Percentiles rank a stretch among this genome's conserved stretches.
These are phyloP conservation scores for Bipolaris oryzae DNA, from an alignment of 2,329 filamentous ascomycete genomes.

Conservation along the genomic window DNA sequence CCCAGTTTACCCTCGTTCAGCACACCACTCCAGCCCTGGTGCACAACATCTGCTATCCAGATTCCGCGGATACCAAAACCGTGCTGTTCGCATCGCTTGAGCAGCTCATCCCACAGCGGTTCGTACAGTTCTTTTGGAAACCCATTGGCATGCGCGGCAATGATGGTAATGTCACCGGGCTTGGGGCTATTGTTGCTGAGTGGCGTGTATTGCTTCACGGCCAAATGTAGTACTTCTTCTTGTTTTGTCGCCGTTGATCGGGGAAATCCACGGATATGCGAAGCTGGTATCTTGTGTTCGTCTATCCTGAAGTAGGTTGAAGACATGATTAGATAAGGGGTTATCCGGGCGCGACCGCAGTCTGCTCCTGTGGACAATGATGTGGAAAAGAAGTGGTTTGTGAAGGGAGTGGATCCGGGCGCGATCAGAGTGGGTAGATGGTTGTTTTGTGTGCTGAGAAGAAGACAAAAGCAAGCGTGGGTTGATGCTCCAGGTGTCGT, in stretches of 20 bases:
- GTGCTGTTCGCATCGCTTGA: conserved; percentile 61
- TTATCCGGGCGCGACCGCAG: not conserved
- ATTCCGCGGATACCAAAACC: conserved; percentile 78
- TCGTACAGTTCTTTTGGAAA: conserved; percentile 97
- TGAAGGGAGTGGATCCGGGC: not conserved
- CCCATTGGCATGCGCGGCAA: conserved; percentile 87
- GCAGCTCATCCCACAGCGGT: conserved; percentile 84
- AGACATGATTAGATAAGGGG: conserved; percentile 41
- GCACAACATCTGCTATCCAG: conserved; percentile 88
- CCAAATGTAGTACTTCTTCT: conserved; percentile 74
- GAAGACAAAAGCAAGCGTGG: not conserved
- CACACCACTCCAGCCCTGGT: conserved; percentile 79
- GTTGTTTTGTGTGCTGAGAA: not conserved
- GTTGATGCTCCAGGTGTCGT: conserved; percentile 12
- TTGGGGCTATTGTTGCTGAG: conserved; percentile 69
- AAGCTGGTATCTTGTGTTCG: conserved; percentile 70
- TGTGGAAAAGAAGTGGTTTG: not conserved
- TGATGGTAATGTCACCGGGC: conserved; percentile 80
- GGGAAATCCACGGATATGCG: conserved; percentile 82
- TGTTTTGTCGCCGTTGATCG: conserved; percentile 73
- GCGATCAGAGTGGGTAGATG: not conserved
- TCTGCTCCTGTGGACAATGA: not conserved
- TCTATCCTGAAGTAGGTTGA: conserved; percentile 65
- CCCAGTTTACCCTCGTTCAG: conserved; percentile 78
- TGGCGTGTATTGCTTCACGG: conserved; percentile 88